A percentile compares a stretch with the other conserved stretches of the same genome.
These are phyloP conservation scores for carrot (Daucus carota) DNA, from an alignment of 129 eudicot species.

Conservation along the genomic window DH1_v3.0 NC_030387.2:40438501-40439000, in stretches of 20 bases:
- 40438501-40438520: conserved; percentile 69
- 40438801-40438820: conserved; percentile 23
- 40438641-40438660: conserved; percentile 17
- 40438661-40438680: conserved; percentile 10
- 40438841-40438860: conserved; percentile 41
- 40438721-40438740: conserved; percentile 11
- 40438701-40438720: not conserved
- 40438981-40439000: not conserved
- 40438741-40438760: conserved; percentile 69
- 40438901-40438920: no score
- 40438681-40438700: conserved; percentile 2
- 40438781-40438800: conserved; percentile 10
- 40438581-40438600: conserved; percentile 76
- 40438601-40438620: conserved; percentile 52
- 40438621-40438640: conserved; percentile 22
- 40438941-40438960: no score
- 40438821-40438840: conserved; percentile 57
- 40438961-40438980: no score
- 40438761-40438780: conserved; percentile 27
- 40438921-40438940: no score
- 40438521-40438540: conserved; percentile 24
- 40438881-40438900: conserved; percentile 54
- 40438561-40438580: conserved; percentile 58
- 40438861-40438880: conserved; percentile 50
- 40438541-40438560: conserved; percentile 30